Base-by-base conservation (phyloP, 805 yeast species). In the Wickerhamiella musiphila region DNA sequence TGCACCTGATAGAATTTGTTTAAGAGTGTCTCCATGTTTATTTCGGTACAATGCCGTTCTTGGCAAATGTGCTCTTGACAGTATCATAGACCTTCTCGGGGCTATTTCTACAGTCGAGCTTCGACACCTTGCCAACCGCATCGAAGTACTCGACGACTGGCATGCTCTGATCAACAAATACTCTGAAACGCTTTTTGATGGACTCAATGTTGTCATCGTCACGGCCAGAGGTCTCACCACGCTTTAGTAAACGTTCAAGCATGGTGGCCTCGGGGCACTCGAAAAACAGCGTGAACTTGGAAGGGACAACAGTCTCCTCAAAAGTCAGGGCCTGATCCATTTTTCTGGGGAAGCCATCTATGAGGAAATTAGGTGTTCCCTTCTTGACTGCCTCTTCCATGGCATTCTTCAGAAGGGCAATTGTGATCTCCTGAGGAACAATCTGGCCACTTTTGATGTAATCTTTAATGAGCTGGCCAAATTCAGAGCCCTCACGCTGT, bases 311-410 rank as follows among this genome's bases (percentile, higher is more conserved):
- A 53, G 49, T 70, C 61, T 77, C 70, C 58, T 86, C 96, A 52
- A 86, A 86, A n/a, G 86, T 78, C 25, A 77, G 37, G 1, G 96
- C 96, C 61, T 86, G 98, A 57, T 90, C 96, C 95, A 90, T 86
- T 53, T 84, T 82, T 53, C 96, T 70, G 30, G 98, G 98, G 67
- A 90, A 86, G 1, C 98, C 98, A 53, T 86, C 98, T 33, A 86
- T 73, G 46, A 86, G 60, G 53, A 84, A 86, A 44, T 70, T 70
- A 18, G 26, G 18, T 33, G 63, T 64, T 8, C 63, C 61, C 11
- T 78, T 75, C n/a, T 61, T 47, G 30, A 45, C 38, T 12, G 35
- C 39, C 21, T 66, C 74, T 24, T 58, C 47, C 57, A 86, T 83
- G 7, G 94, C 93, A 40, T 77, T 73, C 46, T 75, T 68, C 48